Conservation (phyloP, 2,329 filamentous ascomycete genomes). For the Fusarium tjaetaba region DNA sequence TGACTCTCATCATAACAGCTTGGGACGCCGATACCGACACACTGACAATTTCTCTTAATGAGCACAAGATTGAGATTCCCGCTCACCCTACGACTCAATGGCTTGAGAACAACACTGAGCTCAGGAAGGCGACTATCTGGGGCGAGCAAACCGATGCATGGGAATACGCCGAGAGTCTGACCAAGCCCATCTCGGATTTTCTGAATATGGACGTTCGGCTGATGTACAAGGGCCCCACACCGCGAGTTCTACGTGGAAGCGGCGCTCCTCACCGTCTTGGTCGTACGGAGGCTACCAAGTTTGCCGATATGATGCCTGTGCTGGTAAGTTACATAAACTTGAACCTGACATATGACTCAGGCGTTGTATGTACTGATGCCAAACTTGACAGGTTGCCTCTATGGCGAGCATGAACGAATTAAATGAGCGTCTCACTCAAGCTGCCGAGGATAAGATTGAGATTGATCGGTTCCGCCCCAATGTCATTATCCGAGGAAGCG, state of each 20-base stretch:
- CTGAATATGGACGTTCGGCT: conserved; percentile 65
- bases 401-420: conserved; percentile 67
- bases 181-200: conserved; percentile 63
- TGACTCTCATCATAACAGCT: conserved; percentile 64
- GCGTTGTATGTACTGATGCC: conserved; percentile 67
- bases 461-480: conserved; percentile 73
- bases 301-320: conserved; percentile 59
- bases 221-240: conserved; percentile 69
- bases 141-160: conserved; percentile 65
- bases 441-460: conserved; percentile 58
- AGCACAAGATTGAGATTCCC: conserved; percentile 59
- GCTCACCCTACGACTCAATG: conserved; percentile 63
- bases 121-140: conserved; percentile 66
- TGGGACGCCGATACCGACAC: conserved; percentile 50
- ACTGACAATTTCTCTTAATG: conserved; percentile 59
- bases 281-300: conserved; percentile 62
- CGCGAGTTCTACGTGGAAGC: conserved; percentile 64
- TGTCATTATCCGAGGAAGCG: conserved; percentile 65
- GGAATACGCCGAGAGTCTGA: conserved; percentile 61
- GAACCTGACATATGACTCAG: conserved; percentile 49
- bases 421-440: conserved; percentile 59
- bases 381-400: conserved; percentile 63
- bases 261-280: conserved; percentile 64
- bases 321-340: conserved; percentile 9
- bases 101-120: conserved; percentile 62